These are phyloP conservation scores for Pulveroboletus sp. DNA, from an alignment of 768 basidiomycete species.

Conservation along the genomic window DNA sequence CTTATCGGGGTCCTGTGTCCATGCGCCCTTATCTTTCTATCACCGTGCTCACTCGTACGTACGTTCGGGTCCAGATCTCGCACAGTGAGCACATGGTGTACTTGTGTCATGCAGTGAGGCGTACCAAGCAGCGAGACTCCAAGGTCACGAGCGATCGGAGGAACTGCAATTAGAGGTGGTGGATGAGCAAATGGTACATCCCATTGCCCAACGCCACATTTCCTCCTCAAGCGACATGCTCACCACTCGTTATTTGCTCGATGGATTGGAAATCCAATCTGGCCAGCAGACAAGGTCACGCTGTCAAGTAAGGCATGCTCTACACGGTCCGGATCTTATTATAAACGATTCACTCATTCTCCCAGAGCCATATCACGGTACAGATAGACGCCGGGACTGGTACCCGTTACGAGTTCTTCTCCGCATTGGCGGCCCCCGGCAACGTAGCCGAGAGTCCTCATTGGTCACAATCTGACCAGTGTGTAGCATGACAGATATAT, in stretches of 20 bases:
- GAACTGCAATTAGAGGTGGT: neutral
- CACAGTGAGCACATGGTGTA: conserved; percentile 1
- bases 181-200: neutral
- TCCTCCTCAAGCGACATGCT: neutral
- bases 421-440: conserved; percentile 1
- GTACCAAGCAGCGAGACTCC: neutral
- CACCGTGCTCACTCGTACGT: conserved; percentile 11
- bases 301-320: neutral
- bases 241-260: neutral
- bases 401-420: neutral
- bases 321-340: conserved; percentile 4
- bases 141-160: neutral
- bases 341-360: neutral
- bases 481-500: neutral
- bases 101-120: conserved; percentile 5
- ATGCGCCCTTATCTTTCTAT: conserved; percentile 15
- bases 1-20: conserved; percentile 17
- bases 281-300: neutral
- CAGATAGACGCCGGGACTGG: neutral
- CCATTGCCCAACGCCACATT: neutral
- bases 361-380: conserved; percentile 1
- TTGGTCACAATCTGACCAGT: neutral
- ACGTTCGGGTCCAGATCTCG: conserved; percentile 9
- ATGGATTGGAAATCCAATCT: neutral
- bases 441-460: neutral